A percentile compares a stretch with the other conserved stretches of the same genome.
phyloP scores from a whole-genome alignment of 2,329 filamentous ascomycete species.

The Clarireedia paspali region DNA sequence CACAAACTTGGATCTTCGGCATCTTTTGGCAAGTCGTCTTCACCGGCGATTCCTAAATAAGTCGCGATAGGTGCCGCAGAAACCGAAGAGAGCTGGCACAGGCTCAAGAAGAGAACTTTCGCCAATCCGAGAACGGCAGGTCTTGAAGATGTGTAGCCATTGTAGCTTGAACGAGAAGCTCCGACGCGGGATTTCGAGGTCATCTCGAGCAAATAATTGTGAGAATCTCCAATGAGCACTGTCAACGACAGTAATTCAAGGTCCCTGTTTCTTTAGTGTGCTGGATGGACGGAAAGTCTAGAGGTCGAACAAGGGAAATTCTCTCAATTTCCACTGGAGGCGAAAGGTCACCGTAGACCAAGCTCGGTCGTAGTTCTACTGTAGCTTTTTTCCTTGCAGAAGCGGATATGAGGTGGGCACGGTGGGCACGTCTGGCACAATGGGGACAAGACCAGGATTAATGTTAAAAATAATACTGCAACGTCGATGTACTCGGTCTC shows the following conservation, averaged over 20 bases:
- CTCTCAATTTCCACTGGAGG: too few species aligned
- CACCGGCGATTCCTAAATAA: conserved; percentile 37
- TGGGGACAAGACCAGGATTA: too few species aligned
- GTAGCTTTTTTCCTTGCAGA: too few species aligned
- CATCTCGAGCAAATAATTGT: conserved; percentile 14
- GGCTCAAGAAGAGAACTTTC: conserved; percentile 41
- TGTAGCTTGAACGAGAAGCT: conserved; percentile 13
- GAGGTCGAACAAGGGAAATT: too few species aligned
- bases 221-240: conserved; percentile 6
- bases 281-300: too few species aligned
- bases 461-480: too few species aligned
- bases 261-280: background rate
- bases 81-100: conserved; percentile 33
- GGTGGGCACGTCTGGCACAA: too few species aligned
- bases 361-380: too few species aligned
- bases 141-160: conserved; percentile 36
- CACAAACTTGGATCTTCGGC: conserved; percentile 60
- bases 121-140: conserved; percentile 44
- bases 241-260: conserved; percentile 4
- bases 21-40: conserved; percentile 40
- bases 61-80: conserved; percentile 29
- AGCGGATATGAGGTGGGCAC: too few species aligned
- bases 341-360: too few species aligned
- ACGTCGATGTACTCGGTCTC: too few species aligned
- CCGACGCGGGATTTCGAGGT: conserved; percentile 15